Evolutionary conservation across 352 stramenopile genomes (phyloP), one percentile per base, ranked within the genome.

Genomic region (Pythium monospermum): DNA sequence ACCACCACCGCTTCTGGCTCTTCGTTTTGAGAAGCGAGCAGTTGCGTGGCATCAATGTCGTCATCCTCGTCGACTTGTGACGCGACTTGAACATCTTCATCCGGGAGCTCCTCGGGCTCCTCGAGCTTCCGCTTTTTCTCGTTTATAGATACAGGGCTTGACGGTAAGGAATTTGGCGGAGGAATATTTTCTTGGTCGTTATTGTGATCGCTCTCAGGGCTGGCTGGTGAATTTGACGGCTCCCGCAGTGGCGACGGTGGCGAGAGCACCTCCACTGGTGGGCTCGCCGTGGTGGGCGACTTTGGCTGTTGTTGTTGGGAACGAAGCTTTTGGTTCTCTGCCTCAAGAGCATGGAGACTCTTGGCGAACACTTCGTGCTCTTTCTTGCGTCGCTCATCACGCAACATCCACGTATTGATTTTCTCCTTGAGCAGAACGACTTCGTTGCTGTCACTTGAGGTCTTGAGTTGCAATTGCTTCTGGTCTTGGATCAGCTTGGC

Each of bases 401-500:
- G 62, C 13, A 87, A 44, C 19, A 78, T 60, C 60, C 64, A 83
- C 18, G 61, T 61, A 39, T 80, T 76, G 16, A 83, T 36, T 26
- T 78, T 79, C 33, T 85, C 76, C 31, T 79, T 66, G 4, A 86
- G 30, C 1, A 67, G 36, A 19, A 67, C 54, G 4, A 85, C 38
- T 26, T 83, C 57, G 23, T 47, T 47, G 4, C 23, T 26, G 10
- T 76, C 30, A 8, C 35, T 35, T 0, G 32, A 49, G 21, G 71
- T 76, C 52, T 64, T 68, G 18, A 74, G 53, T 19, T 81, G 71
- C 4, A 81, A 49, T 33, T 83, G 72, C 36, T 79, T 76, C 12
- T 85, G 77, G 11, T 83, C 71, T 44, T 85, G 77, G 13, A 83
- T 69, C 22, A 86, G 62, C 39, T 85, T 85, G 6, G 77, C 69